These are phyloP conservation scores for Fallopia convolvulus DNA, from an alignment of 148 eudicot species.

Conservation along the genomic window DNA sequence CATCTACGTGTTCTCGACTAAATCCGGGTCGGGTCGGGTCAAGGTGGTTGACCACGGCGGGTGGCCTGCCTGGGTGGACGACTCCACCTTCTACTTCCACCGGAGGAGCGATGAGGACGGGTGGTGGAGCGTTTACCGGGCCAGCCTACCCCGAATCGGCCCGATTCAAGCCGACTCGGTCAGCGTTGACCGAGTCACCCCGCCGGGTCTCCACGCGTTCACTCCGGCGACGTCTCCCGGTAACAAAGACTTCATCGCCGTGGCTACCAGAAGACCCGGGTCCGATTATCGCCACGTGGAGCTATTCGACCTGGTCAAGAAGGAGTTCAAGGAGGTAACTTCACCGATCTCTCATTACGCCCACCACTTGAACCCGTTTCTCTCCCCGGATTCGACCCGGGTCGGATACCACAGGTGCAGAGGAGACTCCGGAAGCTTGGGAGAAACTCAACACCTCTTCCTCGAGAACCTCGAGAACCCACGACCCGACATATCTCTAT, in stretches of 20 bases:
- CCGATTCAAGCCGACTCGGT: slow-evolving; percentile 31
- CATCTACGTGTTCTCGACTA: slow-evolving; percentile 55
- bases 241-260: slow-evolving; percentile 50
- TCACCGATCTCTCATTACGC: slow-evolving; percentile 37
- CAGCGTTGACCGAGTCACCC: slow-evolving; percentile 62
- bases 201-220: slow-evolving; percentile 84
- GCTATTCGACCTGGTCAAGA: slow-evolving; percentile 41
- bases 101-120: slow-evolving; percentile 49
- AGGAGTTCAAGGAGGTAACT: slow-evolving; percentile 49
- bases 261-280: slow-evolving; percentile 65
- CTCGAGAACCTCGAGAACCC: slow-evolving; percentile 55
- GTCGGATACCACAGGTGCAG: slow-evolving; percentile 83
- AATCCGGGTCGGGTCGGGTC: slow-evolving; percentile 63
- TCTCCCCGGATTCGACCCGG: slow-evolving; percentile 43
- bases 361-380: slow-evolving; percentile 74
- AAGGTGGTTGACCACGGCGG: slow-evolving; percentile 73
- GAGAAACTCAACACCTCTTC: slow-evolving; percentile 24
- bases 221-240: slow-evolving; percentile 63
- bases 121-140: slow-evolving; percentile 86
- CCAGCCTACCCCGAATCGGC: slow-evolving; percentile 24
- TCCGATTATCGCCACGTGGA: slow-evolving; percentile 73
- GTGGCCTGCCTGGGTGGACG: slow-evolving; percentile 90
- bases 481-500: slow-evolving; percentile 32
- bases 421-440: slow-evolving; percentile 20
- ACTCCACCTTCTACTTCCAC: slow-evolving; percentile 62